These are phyloP conservation scores for Noccaea bulbosa DNA, from an alignment of 345 rosid species.

Conservation along the genomic window DNA sequence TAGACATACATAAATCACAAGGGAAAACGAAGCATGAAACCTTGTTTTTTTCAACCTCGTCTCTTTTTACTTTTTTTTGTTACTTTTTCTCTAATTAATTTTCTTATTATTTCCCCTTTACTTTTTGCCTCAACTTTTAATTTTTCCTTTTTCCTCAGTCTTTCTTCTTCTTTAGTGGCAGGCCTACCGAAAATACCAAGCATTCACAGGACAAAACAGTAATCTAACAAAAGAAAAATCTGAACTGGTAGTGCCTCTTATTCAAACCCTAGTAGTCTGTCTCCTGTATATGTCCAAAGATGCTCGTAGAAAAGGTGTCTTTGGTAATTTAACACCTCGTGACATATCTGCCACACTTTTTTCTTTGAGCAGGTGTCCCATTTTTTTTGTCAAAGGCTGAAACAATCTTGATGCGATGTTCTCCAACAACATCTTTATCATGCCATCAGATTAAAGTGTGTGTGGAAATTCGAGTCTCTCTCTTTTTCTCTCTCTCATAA, in stretches of 20 bases:
- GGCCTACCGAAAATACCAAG: too few species aligned
- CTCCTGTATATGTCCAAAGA: conserved; percentile 10
- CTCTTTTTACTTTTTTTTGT: neutral
- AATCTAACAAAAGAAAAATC: neutral
- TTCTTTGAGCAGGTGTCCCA: conserved; percentile 23
- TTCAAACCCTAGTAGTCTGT: conserved; percentile 30
- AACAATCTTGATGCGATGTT: conserved; percentile 30
- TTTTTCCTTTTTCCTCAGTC: too few species aligned
- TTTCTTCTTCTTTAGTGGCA: too few species aligned
- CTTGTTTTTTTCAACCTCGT: conserved; percentile 4
- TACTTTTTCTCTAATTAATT: neutral
- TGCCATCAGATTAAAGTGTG: conserved; percentile 12
- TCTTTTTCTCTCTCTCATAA: conserved; percentile 20
- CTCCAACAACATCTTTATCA: conserved; percentile 24
- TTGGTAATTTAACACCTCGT: conserved; percentile 11
- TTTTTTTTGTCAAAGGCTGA: conserved; percentile 17
- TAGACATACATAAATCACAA: neutral
- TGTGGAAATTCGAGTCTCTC: conserved; percentile 31
- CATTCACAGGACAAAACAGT: too few species aligned
- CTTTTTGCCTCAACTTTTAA: neutral
- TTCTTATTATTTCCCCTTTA: neutral
- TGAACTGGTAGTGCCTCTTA: conserved; percentile 1
- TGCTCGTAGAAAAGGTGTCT: neutral
- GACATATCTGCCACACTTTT: conserved; percentile 15
- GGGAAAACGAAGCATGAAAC: neutral